A percentile compares a stretch with the other conserved stretches of the same genome.
phyloP scores from a whole-genome alignment of 1,284 basidiomycete species.

The Ceratobasidium sp. region DNA sequence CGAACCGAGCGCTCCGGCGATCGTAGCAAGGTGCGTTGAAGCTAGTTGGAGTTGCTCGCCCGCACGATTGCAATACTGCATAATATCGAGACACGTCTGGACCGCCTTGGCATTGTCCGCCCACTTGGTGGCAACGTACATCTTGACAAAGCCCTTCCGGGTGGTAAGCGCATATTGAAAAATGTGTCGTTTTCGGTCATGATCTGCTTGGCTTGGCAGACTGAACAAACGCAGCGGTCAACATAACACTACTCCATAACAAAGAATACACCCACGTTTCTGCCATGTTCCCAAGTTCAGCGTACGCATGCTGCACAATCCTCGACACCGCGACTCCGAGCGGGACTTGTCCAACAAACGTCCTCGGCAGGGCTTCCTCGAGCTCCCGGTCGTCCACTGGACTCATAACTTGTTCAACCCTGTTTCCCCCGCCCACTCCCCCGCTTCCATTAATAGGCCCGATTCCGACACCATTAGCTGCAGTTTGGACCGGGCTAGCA shows the following conservation, averaged over 20 bases:
- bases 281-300: conserved; percentile 79
- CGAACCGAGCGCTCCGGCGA: conserved; percentile 72
- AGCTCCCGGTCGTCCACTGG: conserved; percentile 54
- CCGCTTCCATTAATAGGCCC: background rate
- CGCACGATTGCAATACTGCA: conserved; percentile 36
- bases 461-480: background rate
- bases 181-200: conserved; percentile 78
- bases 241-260: background rate
- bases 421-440: background rate
- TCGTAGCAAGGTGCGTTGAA: conserved; percentile 47
- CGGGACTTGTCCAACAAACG: conserved; percentile 74
- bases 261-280: conserved; percentile 70
- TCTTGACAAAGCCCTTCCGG: conserved; percentile 87
- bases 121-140: conserved; percentile 86
- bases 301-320: conserved; percentile 79
- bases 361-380: conserved; percentile 75
- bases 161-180: conserved; percentile 87
- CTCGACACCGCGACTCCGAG: conserved; percentile 78
- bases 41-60: conserved; percentile 28
- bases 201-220: conserved; percentile 82
- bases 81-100: conserved; percentile 56
- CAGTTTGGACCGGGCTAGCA: conserved; percentile 1
- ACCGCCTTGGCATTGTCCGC: conserved; percentile 77
- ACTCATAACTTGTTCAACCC: conserved; percentile 50
- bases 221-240: conserved; percentile 54